Evolutionary conservation across 2,329 filamentous ascomycete species (phyloP).

Genomic region (Beauveria varroae): DNA sequence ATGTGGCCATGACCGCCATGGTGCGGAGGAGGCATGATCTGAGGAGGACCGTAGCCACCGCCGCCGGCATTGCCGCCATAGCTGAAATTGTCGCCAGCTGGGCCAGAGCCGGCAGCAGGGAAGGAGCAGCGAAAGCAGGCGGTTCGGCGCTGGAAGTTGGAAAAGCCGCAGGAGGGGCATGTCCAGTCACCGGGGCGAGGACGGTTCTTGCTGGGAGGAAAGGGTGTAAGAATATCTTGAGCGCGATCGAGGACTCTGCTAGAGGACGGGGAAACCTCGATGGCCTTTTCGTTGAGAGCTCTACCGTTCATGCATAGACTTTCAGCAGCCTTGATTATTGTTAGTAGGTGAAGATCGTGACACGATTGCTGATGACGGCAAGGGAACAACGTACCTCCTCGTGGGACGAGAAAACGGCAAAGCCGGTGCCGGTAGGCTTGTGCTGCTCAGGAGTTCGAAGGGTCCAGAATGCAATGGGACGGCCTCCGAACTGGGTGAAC

Average conservation of each 20-base stretch:
- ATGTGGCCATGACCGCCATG: constrained; percentile 45
- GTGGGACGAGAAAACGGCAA: constrained; percentile 97
- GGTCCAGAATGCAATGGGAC: constrained; percentile 98
- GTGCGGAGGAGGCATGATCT: constrained; percentile 69
- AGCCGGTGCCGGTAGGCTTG: constrained; percentile 97
- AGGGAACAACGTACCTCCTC: constrained; percentile 71
- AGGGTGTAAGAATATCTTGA: constrained; percentile 90
- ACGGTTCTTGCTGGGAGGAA: constrained; percentile 97
- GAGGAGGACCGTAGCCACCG: constrained; percentile 54
- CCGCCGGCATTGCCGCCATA: constrained; percentile 19
- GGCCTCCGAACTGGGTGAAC: constrained; percentile 98
- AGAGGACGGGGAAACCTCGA: constrained; percentile 97
- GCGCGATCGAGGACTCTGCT: constrained; percentile 92
- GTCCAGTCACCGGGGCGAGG: constrained; percentile 98
- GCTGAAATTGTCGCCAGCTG: constrained; percentile 59
- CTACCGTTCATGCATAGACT: constrained; percentile 99
- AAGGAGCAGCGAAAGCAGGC: constrained; percentile 99
- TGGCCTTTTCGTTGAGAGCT: constrained; percentile 96
- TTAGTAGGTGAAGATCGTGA: background rate
- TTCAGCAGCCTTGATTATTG: constrained; percentile 70
- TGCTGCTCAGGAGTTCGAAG: constrained; percentile 95
- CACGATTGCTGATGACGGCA: background rate
- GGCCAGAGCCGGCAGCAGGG: constrained; percentile 77
- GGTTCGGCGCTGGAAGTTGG: constrained; percentile 97
- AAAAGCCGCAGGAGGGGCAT: constrained; percentile 96